Conservation (phyloP, 1,284 basidiomycete genomes). For the Ustilago xerochloae region DNA sequence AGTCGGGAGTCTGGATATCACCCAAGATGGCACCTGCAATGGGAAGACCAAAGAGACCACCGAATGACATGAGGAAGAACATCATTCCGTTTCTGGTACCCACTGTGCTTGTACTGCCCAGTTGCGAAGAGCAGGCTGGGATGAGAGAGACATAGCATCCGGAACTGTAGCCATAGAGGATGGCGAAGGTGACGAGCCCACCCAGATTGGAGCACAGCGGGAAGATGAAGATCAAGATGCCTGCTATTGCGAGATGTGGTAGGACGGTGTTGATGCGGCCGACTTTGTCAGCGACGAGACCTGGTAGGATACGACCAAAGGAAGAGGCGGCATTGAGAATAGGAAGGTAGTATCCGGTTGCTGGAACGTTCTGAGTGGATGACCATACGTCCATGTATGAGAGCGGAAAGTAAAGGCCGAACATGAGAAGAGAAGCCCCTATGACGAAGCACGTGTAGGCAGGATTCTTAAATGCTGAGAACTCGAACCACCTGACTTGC, state of each 20-base stretch:
- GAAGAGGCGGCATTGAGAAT: slow-evolving; percentile 56
- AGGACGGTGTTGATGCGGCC: slow-evolving; percentile 68
- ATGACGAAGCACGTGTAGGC: slow-evolving; percentile 44
- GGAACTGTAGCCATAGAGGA: slow-evolving; percentile 55
- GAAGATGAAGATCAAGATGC: slow-evolving; percentile 57
- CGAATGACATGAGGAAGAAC: slow-evolving; percentile 45
- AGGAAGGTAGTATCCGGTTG: slow-evolving; percentile 49
- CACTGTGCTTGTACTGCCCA: slow-evolving; percentile 35
- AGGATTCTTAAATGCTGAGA: slow-evolving; percentile 43
- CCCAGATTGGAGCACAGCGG: slow-evolving; percentile 34
- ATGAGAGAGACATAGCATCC: slow-evolving; percentile 57
- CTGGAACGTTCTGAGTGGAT: slow-evolving; percentile 21
- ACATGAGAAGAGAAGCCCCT: slow-evolving; percentile 39
- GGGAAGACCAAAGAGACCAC: slow-evolving; percentile 41
- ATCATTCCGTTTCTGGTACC: slow-evolving; percentile 47
- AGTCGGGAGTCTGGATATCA: slow-evolving; percentile 10
- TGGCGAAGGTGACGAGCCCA: slow-evolving; percentile 34
- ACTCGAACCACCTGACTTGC: slow-evolving; percentile 36
- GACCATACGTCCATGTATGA: slow-evolving; percentile 54
- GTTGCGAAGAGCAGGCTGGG: slow-evolving; percentile 39
- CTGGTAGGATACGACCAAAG: slow-evolving; percentile 67
- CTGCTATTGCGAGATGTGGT: slow-evolving; percentile 56
- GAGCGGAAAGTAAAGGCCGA: slow-evolving; percentile 55
- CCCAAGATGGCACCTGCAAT: slow-evolving; percentile 49
- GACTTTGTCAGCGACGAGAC: slow-evolving; percentile 63